Evolutionary conservation across 2,329 filamentous ascomycete species (phyloP), one percentile per base, ranked within the genome.

Genomic region (Akanthomyces lecanii): DNA sequence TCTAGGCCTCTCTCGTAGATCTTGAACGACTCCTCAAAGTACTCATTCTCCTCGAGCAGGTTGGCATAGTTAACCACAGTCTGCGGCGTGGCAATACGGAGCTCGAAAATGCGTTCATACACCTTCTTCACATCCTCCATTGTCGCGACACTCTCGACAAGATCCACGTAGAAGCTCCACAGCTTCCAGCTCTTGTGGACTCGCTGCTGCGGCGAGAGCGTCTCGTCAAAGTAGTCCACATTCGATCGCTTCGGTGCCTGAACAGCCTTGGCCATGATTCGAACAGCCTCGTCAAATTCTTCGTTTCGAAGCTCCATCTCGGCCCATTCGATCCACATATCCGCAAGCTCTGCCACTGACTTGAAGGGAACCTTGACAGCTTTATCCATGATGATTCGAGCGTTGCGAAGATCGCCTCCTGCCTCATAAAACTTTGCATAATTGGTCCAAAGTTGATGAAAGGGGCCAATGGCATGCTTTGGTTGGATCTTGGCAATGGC

Each of bases 131-230:
- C 97, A 76, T 98, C 94, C 25, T 97, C 92, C 18, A 99, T 77
- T 0, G 90, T 91, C 65, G 90, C 89, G 38, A 97, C 93, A 74
- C 92, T 97, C 75, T 99, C 95, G 3, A 99, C 93, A 1, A 99
- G 85, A 74, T 99, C 95, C 47, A 99, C 93, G 70, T 99, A 99
- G 80, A 99, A 99, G 76, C 92, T 97, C 95, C 95, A 99, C 12
- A 99, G 79, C 75, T 98, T 99, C 95, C 95, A 99, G 73, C 92
- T 97, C 81, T 99, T 99, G 79, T 99, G 95, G 3, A 99, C 91
- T 66, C 96, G 86, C 78, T 98, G 95, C 74, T 99, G 95, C 4
- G 95, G 94, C 1, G 92, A 92, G 7, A 99, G 80, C 0, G 86
- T 92, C 73, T 99, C 96, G 73, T 99, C 95, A 71, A 98, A 99